Evolutionary conservation across 129 eudicot genomes (phyloP), one percentile per base, ranked within the genome.

Genomic region (Pulicaria dysenterica): DNA sequence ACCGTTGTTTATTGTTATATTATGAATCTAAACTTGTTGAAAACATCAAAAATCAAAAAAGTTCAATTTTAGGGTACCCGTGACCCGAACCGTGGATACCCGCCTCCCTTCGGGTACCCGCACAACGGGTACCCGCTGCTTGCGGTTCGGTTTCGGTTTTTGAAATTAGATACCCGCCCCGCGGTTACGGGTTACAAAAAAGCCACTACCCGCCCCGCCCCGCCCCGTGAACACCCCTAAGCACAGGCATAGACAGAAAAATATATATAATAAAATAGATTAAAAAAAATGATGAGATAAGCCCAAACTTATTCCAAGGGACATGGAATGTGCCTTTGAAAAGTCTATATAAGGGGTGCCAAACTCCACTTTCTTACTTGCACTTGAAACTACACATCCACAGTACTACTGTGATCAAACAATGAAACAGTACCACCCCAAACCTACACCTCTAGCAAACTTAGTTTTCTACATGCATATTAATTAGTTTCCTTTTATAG

Each of bases 321-420:
- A 13, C 57, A 44, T 78, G 72, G 42, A 72, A 65, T 8, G 67
- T 34, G 73, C 51, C 78, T 72, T 55, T 68, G 4, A n/a, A 13
- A 48, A 14, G 69, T 64, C 86, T 88, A 88, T 88, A 80, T 77
- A 88, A 82, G 69, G 71, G 79, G 72, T 75, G 19, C 58, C 24
- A 41, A 14, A n/a, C 61, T 42, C 68, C 63, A 40, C 50, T 47
- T 42, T 47, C 67, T 66, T 72, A 82, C 78, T 64, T 82, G 64
- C 64, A 66, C 72, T 64, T 79, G 75, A 58, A 76, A 74, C 7
- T 69, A 76, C 55, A 24, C 31, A 24, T 55, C 60, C 12, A 55
- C 5, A 55, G 16, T 68, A 56, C 13, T 68, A 56, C 13, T 80
- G 47, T 61, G 11, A 16, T n/a, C n/a, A n/a, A 11, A 55, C 64